Evolutionary conservation across 106 monocot species (phyloP).

Genomic region (Apostasia shenzhenica): DNA sequence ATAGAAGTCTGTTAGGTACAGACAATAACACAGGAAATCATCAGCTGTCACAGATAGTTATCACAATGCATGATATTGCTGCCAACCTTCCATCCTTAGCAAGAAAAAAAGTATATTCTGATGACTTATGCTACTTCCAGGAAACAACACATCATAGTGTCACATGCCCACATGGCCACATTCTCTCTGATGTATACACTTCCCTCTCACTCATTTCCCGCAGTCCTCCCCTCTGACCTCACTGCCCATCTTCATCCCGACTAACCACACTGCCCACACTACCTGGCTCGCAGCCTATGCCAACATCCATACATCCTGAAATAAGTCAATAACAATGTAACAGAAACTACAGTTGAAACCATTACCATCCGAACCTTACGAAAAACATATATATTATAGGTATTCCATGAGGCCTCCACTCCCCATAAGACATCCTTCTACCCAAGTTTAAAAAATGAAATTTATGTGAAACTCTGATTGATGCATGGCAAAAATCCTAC

Average conservation of each 20-base stretch:
- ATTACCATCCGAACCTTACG: neutral
- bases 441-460: neutral
- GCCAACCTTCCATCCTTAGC: too few species aligned
- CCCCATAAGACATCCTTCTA: neutral
- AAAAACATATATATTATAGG: neutral
- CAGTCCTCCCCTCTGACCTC: too few species aligned
- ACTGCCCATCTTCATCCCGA: too few species aligned
- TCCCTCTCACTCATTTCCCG: too few species aligned
- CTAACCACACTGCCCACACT: too few species aligned
- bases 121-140: neutral
- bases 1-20: too few species aligned
- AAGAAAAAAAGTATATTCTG: neutral
- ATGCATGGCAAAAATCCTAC: neutral
- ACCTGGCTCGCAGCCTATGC: too few species aligned
- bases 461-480: neutral
- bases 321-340: neutral
- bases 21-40: too few species aligned
- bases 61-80: too few species aligned
- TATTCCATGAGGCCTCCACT: neutral
- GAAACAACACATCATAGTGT: neutral
- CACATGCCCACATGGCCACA: too few species aligned
- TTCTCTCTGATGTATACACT: too few species aligned
- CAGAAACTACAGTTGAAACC: neutral
- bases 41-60: too few species aligned
- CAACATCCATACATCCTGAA: neutral